phyloP scores from a whole-genome alignment of 345 rosid genomes.

The Schrenkiella parvula region DNA sequence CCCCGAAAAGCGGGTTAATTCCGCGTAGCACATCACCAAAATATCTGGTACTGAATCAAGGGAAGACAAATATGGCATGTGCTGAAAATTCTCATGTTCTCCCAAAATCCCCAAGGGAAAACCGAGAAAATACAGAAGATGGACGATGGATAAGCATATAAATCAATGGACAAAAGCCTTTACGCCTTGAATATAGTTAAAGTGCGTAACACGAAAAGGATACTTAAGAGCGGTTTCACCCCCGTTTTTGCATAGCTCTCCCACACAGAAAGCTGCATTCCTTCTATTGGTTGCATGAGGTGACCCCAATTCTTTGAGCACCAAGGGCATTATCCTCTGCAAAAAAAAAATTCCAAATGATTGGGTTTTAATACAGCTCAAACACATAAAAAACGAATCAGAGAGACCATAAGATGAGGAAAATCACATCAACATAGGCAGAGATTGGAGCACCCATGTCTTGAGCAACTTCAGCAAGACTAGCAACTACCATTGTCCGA shows the following conservation, averaged over 20 bases:
- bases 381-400: neutral
- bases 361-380: slow-evolving; percentile 23
- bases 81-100: neutral
- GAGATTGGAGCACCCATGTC: slow-evolving; percentile 95
- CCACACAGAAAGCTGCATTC: slow-evolving; percentile 98
- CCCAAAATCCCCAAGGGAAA: neutral
- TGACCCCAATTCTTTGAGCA: slow-evolving; percentile 80
- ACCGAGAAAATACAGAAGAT: neutral
- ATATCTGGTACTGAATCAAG: slow-evolving; percentile 54
- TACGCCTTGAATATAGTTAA: neutral
- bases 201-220: slow-evolving; percentile 41
- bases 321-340: slow-evolving; percentile 92
- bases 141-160: neutral
- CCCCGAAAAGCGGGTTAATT: slow-evolving; percentile 85
- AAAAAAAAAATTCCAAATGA: slow-evolving; percentile 16
- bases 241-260: slow-evolving; percentile 96
- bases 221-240: slow-evolving; percentile 83
- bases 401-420: neutral
- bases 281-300: slow-evolving; percentile 90
- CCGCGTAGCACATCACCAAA: slow-evolving; percentile 69
- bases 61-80: slow-evolving; percentile 30
- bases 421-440: slow-evolving; percentile 76
- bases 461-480: slow-evolving; percentile 99
- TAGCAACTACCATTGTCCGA: slow-evolving; percentile 96
- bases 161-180: neutral